Conservation (phyloP, 768 basidiomycete genomes). For the Lentinula aciculospora region DNA sequence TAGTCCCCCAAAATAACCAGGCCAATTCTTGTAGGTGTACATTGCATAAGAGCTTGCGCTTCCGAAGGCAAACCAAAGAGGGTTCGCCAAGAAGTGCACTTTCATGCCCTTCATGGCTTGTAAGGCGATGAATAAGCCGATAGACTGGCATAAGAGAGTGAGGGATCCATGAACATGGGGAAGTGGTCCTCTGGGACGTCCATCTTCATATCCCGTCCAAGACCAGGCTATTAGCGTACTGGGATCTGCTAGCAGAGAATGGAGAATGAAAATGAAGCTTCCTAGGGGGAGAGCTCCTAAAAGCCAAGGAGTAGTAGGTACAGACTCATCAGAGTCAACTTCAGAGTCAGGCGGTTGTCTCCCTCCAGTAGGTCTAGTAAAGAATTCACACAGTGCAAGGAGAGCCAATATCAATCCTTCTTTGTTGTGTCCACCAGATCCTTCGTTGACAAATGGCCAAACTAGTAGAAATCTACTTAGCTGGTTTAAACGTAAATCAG, state of each 20-base stretch:
- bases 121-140: slow-evolving; percentile 47
- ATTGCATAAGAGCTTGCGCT: slow-evolving; percentile 46
- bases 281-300: slow-evolving; percentile 52
- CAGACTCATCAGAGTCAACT: not conserved
- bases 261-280: slow-evolving; percentile 63
- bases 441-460: slow-evolving; percentile 70
- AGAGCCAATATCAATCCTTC: slow-evolving; percentile 54
- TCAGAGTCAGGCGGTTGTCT: not conserved
- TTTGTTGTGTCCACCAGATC: slow-evolving; percentile 67
- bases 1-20: slow-evolving; percentile 65
- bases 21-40: slow-evolving; percentile 61
- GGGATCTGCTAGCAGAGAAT: slow-evolving; percentile 68
- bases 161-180: slow-evolving; percentile 67
- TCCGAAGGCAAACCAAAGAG: slow-evolving; percentile 52
- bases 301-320: slow-evolving; percentile 17
- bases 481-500: not conserved
- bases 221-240: slow-evolving; percentile 82
- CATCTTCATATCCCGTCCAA: slow-evolving; percentile 80
- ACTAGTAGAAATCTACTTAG: slow-evolving; percentile 32
- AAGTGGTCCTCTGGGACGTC: slow-evolving; percentile 58
- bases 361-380: slow-evolving; percentile 30
- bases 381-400: slow-evolving; percentile 53
- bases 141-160: slow-evolving; percentile 56
- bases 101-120: slow-evolving; percentile 3
- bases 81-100: slow-evolving; percentile 29